These are phyloP conservation scores for Boletus fagicola DNA, from an alignment of 768 basidiomycete species.

Conservation along the genomic window DNA sequence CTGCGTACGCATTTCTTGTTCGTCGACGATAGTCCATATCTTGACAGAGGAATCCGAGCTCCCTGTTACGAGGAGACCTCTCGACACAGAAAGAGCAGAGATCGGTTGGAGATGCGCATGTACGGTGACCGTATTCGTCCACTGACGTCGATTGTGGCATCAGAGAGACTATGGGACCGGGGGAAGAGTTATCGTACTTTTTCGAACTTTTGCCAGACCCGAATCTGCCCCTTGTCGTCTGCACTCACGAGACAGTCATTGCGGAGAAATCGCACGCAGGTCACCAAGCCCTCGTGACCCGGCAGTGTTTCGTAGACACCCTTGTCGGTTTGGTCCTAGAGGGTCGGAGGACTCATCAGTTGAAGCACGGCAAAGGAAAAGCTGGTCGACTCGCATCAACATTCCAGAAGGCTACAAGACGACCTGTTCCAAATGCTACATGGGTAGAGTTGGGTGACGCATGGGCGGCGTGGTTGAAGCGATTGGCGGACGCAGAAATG, in stretches of 20 bases:
- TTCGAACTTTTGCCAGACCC: constrained; percentile 53
- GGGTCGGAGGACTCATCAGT: constrained; percentile 5
- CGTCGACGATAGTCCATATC: constrained; percentile 55
- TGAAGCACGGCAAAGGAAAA: neutral
- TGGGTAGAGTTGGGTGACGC: constrained; percentile 33
- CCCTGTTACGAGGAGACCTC: constrained; percentile 62
- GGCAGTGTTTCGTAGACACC: constrained; percentile 71
- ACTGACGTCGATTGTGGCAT: constrained; percentile 42
- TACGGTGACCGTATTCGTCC: constrained; percentile 44
- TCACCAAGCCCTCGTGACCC: constrained; percentile 72
- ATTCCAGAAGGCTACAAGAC: constrained; percentile 60
- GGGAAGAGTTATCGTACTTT: constrained; percentile 16
- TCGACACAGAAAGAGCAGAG: constrained; percentile 58
- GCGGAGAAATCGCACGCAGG: constrained; percentile 68
- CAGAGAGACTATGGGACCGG: constrained; percentile 11
- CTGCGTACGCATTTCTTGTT: constrained; percentile 31
- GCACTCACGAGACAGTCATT: constrained; percentile 59
- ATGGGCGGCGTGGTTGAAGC: constrained; percentile 42
- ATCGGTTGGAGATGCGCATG: constrained; percentile 70
- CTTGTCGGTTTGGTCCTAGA: constrained; percentile 46
- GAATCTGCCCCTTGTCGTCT: constrained; percentile 70
- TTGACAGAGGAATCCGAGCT: constrained; percentile 81
- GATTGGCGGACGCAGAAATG: constrained; percentile 48
- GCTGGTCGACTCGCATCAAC: constrained; percentile 39
- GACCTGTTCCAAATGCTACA: constrained; percentile 58